Base-by-base conservation (phyloP, 805 yeast genomes). In the Wickerhamiella cacticola region DNA sequence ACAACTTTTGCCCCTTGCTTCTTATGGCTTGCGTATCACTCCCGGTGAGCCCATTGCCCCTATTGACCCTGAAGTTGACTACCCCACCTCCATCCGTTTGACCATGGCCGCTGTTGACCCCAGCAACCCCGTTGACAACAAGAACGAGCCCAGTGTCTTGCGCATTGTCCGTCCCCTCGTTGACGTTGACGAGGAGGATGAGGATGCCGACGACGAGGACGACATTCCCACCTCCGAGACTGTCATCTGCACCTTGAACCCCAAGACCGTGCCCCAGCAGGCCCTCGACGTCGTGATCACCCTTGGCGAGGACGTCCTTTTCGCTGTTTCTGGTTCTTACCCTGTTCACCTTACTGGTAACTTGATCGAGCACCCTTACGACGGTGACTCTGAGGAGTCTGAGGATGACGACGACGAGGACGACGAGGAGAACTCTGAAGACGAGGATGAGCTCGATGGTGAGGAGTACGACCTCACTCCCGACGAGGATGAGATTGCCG, bases 21-120 rank as follows among this genome's bases (percentile, higher is more conserved):
- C 95, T 16, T 88, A 79, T 72, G 81, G 81, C 71, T 73, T 86
- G 67, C 86, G 83, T 58, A 74, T 89, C 55, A 72, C 75, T 66
- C 98, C 98, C 58, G 92, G 82, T 63, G 71, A 76, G 57, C 95
- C 96, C 56, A 79, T 79, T 38, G 87, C 87, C 45, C 95, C 96
- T 51, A 78, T 84, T 62, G 39, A 34, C 31, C 38, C 46, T 4
- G 84, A 81, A 54, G 81, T 78, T 51, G 94, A 82, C 51, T 79
- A 79, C 65, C 96, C 96, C 45, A 82, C 84, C 56, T 81, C 96
- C 53, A 78, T 89, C 57, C 83, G 94, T 68, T 66, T 89, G 60
- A 88, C 97, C 47, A 75, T 89, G 76, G 98, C 96, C 54, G 94
- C 98, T 52, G 73, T 92, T 60, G 96, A 89, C 68, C 95, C 96